Percentiles rank a stretch among this genome's conserved stretches.
These are phyloP conservation scores for Draba incana DNA, from an alignment of 345 rosid species.

Conservation along the genomic window DNA sequence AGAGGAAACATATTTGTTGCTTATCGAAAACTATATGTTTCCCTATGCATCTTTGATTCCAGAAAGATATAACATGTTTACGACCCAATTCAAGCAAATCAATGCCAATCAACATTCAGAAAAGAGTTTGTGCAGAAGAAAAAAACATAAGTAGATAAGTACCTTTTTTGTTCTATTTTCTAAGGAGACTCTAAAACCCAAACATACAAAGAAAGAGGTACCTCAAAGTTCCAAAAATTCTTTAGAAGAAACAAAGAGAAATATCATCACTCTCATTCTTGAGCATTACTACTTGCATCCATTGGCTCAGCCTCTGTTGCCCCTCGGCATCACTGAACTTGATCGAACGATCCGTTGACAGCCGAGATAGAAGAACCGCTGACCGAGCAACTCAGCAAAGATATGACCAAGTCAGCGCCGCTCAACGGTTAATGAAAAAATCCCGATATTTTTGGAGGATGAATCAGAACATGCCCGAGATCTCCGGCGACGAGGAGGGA, in stretches of 20 bases:
- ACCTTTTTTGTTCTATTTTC: background rate
- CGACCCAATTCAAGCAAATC: background rate
- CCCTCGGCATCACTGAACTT: no score
- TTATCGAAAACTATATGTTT: no score
- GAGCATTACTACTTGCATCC: constrained; percentile 59
- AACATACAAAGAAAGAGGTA: constrained; percentile 40
- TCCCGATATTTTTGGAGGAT: no score
- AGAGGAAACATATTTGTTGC: no score
- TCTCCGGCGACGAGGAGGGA: no score
- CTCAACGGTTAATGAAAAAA: no score
- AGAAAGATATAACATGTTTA: background rate
- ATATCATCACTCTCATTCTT: constrained; percentile 40
- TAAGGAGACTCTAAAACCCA: constrained; percentile 32
- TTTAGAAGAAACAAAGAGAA: constrained; percentile 29
- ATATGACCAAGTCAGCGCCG: no score
- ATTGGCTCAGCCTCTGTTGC: constrained; percentile 64
- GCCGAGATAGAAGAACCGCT: no score
- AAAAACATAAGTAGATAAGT: constrained; percentile 38
- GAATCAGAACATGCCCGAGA: no score
- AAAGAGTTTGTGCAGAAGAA: constrained; percentile 55
- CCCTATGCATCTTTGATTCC: background rate
- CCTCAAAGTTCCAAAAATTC: constrained; percentile 60
- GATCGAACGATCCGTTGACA: no score
- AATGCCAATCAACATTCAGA: constrained; percentile 65
- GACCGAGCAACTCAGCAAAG: no score